Evolutionary conservation across 257 asterid species (phyloP), one percentile per base, ranked within the genome.

Genomic region (Cruciata laevipes): DNA sequence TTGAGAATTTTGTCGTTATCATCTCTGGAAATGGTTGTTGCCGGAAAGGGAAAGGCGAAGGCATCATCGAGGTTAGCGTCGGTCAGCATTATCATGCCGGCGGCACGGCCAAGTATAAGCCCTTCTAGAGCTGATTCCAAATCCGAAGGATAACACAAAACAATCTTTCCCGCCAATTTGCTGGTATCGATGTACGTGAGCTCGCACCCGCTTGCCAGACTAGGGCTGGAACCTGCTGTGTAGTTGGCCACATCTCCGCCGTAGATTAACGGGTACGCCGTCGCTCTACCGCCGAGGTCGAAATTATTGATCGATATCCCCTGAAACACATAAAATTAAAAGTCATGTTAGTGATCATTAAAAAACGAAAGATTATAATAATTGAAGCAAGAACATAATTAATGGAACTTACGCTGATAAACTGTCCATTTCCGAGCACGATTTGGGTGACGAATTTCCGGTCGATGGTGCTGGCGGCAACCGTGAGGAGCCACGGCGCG

Each of bases 381-480:
- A 5, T 31, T 31, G 35, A 31, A 31, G 5, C 35, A 31, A 31
- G 3, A 31, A 31, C 3, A 31, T 2, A 5, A 31, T 31, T 2
- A 32, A 32, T 32, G 37, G 42, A 17, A 5, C 49, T 71, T 73
- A 78, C 83, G 10, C 74, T 71, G 60, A 76, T 53, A 53, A 71
- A 33, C 32, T 69, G 69, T 1, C 84, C 84, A 71, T 82, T 67
- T 7, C 87, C 82, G 4, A 82, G 73, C 16, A 23, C 73, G 25
- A 82, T 68, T 33, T 35, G 71, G 0, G 86, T 40, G 0, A 69
- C 66, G 10, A 82, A 82, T 42, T 66, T 79, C 3, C 81, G 76
- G 49, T 82, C 86, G n/a, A 79, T 79, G 21, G 82, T 76, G 80
- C 80, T 82, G 16, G 86, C 86, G 49, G 84, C 86, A 66, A 82